A percentile compares a stretch with the other conserved stretches of the same genome.
Evolutionary conservation across 495 filamentous ascomycete species (phyloP).

Genomic region (Penicillium salamii): DNA sequence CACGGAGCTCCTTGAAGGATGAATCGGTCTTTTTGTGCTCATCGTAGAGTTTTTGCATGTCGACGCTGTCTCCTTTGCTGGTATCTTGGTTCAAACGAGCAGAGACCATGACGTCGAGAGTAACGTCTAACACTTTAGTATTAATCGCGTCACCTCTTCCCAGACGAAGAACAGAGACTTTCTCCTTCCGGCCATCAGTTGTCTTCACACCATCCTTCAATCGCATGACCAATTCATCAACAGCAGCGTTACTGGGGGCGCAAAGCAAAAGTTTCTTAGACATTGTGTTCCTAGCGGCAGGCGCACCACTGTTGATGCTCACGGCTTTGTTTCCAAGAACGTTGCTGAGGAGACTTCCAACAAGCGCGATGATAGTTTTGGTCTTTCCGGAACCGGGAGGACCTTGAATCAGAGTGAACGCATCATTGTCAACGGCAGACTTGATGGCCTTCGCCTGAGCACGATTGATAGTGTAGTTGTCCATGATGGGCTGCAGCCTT

Average conservation of each 20-base stretch:
- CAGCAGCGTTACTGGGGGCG: slow-evolving; percentile 94
- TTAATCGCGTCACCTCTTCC: slow-evolving; percentile 94
- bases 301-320: slow-evolving; percentile 14
- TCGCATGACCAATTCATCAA: slow-evolving; percentile 92
- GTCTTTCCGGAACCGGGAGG: slow-evolving; percentile 97
- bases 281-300: slow-evolving; percentile 24
- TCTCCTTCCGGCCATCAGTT: slow-evolving; percentile 63
- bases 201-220: slow-evolving; percentile 87
- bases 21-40: slow-evolving; percentile 76
- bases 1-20: slow-evolving; percentile 62
- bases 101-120: slow-evolving; percentile 87
- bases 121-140: slow-evolving; percentile 83
- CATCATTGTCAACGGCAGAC: slow-evolving; percentile 90
- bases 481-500: slow-evolving; percentile 60
- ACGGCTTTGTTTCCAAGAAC: slow-evolving; percentile 44
- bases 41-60: slow-evolving; percentile 74
- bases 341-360: slow-evolving; percentile 76
- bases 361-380: slow-evolving; percentile 95
- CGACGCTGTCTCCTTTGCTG: slow-evolving; percentile 38
- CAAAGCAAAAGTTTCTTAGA: slow-evolving; percentile 90
- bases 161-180: slow-evolving; percentile 82
- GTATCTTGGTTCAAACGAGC: slow-evolving; percentile 53
- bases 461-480: slow-evolving; percentile 77
- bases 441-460: slow-evolving; percentile 92
- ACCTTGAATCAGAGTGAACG: slow-evolving; percentile 93